Conservation (phyloP, 176 grass and related monocot genomes). For the Panicum miliaceum region DNA sequence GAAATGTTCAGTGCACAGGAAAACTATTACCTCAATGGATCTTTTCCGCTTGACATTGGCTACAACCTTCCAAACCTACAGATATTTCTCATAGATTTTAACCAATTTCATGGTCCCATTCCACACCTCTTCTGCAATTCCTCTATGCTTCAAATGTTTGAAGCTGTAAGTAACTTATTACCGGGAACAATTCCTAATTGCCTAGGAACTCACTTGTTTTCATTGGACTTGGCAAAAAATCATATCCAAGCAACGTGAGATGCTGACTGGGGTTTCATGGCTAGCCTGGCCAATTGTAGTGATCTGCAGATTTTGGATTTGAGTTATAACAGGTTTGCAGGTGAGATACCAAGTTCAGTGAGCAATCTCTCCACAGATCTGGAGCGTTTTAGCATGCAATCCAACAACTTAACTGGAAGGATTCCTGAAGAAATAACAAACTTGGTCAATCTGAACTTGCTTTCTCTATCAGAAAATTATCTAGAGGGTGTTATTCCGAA, state of each 20-base stretch:
- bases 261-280: conserved; percentile 34
- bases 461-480: neutral
- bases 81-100: neutral
- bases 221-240: conserved; percentile 2
- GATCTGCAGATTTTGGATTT: neutral
- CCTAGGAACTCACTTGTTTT: conserved; percentile 1
- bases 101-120: conserved; percentile 36
- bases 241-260: conserved; percentile 27
- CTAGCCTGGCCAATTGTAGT: conserved; percentile 33
- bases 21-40: conserved; percentile 16
- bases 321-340: neutral
- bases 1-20: neutral
- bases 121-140: conserved; percentile 38
- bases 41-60: conserved; percentile 25
- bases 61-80: conserved; percentile 24
- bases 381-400: neutral
- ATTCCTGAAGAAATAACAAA: neutral
- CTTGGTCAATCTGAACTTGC: neutral
- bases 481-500: neutral
- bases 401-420: neutral
- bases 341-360: neutral
- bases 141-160: conserved; percentile 30
- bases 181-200: conserved; percentile 38
- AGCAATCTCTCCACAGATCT: neutral
- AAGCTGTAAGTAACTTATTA: neutral